Base-by-base conservation (phyloP, 805 yeast genomes). In the Saccharomycopsis malanga region DNA sequence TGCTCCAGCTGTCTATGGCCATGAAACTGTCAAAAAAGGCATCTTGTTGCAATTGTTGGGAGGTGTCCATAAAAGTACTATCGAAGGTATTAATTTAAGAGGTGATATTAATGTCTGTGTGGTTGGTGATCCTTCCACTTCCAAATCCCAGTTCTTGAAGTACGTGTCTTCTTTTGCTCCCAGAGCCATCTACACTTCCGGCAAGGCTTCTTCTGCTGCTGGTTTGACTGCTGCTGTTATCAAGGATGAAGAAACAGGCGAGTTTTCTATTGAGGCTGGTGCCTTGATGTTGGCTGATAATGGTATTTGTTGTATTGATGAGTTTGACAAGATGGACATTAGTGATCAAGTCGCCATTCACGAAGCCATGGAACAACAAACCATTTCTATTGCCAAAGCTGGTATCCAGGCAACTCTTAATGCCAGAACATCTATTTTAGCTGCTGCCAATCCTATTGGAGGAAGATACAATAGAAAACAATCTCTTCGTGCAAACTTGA, bases 361-460 rank as follows among this genome's bases (percentile, higher is more conserved):
- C 68, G 98, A 93, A 69, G 98, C 98, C 21, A 93, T 93, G 98
- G 98, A 93, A 73, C 98, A 93, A 68, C 98, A 93, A 66, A 93
- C 98, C 0, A 93, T 93, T 56, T 89, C 97, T 14, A 93, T 93
- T 59, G 97, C 98, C 9, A 93, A 93, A 64, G 98, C 98, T 1
- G 98, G 98, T 60, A 93, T 93, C 54, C 97, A 93, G 61, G 98
- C 98, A 1, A 93, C 98, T 0, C 70, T 93, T 58, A 93, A 93
- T 63, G 98, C 98, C 1, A 76, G 98, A 60, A 87, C 98, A 0
- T 87, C 97, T 0, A 93, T 93, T 57, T 68, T 93, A 42, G 98
- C 98, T 0, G 98, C 98, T n/a, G 98, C 98, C 1, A 93, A 93
- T 63, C 98, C 98, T 20, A 79, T 93, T 48, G 94, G 88, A n/a